Base-by-base conservation (phyloP, 2,329 filamentous ascomycete genomes). In the Aspergillus udagawae region DNA sequence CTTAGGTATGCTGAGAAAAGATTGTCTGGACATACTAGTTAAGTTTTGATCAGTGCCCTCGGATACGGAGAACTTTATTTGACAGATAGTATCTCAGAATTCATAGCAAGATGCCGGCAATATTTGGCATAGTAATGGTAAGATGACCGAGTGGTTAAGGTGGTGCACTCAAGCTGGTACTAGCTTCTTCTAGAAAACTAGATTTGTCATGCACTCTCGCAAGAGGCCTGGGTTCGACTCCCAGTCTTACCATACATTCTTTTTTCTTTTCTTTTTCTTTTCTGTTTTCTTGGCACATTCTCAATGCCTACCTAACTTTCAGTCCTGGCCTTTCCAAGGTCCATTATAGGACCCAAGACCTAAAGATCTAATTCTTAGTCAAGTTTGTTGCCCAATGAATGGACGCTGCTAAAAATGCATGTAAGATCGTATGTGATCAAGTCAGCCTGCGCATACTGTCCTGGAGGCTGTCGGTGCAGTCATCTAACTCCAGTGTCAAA, bases 111-210 rank as follows among this genome's bases (percentile, higher is more conserved):
- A 35, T 17, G 28, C 5, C 5, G 2, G 5, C 1, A 2, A 6
- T 5, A 17, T 35, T 6, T 5, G 5, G 4, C 14, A 17, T 17
- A 35, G 32, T 35, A 35, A 38, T 38, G 44, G 44, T 23, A 47
- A 47, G 44, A 47, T 47, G 44, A 23, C 44, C 44, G 44, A 47
- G 44, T 47, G 44, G 44, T 47, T 47, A 47, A 47, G 44, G 44
- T 23, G 44, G 44, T 47, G 44, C 44, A 47, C 44, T 47, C 44
- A 47, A 47, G 44, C 23, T 47, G 44, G 44, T 47, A n/a, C n/a
- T 47, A 47, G 44, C 44, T 47, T 47, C 8, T 3, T 47, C 44
- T 47, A 47, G 44, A 23, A 21, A 47, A 47, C 44, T 47, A 47
- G 44, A 47, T 12, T 23, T 25, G 44, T 23, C 21, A 47, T 47